These are phyloP conservation scores for Dissoconium aciculare DNA, from an alignment of 2,329 filamentous ascomycete genomes.

Conservation along the genomic window DNA sequence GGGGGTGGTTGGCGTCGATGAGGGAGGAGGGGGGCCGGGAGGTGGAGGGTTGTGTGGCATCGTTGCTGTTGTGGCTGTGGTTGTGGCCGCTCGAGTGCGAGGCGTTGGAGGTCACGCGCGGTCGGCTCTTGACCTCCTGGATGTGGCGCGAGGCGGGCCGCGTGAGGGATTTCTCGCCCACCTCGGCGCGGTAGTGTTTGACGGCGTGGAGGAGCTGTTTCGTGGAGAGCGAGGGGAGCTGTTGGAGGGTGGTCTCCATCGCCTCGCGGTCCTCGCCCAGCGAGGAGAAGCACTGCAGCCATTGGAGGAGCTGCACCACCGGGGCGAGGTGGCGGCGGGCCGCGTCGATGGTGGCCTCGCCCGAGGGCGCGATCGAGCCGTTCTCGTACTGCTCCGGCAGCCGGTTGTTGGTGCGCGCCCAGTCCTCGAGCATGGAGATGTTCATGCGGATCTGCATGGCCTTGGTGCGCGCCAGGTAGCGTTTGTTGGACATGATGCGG, in stretches of 20 bases:
- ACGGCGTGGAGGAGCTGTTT: conserved; percentile 85
- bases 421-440: conserved; percentile 85
- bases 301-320: conserved; percentile 85
- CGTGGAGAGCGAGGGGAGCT: conserved; percentile 68
- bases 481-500: conserved; percentile 88
- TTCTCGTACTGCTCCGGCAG: conserved; percentile 92
- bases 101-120: conserved; percentile 15
- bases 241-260: conserved; percentile 73
- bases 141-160: conserved; percentile 84
- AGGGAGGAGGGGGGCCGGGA: conserved; percentile 1
- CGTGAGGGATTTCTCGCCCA: conserved; percentile 80
- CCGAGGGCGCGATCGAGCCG: conserved; percentile 69
- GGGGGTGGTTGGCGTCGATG: conserved; percentile 1
- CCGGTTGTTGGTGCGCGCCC: conserved; percentile 84
- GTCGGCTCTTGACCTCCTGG: conserved; percentile 53
- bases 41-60: conserved; percentile 3
- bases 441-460: conserved; percentile 99
- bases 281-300: conserved; percentile 95
- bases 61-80: conserved; percentile 3
- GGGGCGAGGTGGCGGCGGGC: conserved; percentile 74
- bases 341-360: conserved; percentile 75
- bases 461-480: conserved; percentile 89
- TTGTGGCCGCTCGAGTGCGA: conserved; percentile 3
- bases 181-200: conserved; percentile 84
- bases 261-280: conserved; percentile 81